Evolutionary conservation across 1,284 basidiomycete genomes (phyloP).

Genomic region (Moniliella sp.): DNA sequence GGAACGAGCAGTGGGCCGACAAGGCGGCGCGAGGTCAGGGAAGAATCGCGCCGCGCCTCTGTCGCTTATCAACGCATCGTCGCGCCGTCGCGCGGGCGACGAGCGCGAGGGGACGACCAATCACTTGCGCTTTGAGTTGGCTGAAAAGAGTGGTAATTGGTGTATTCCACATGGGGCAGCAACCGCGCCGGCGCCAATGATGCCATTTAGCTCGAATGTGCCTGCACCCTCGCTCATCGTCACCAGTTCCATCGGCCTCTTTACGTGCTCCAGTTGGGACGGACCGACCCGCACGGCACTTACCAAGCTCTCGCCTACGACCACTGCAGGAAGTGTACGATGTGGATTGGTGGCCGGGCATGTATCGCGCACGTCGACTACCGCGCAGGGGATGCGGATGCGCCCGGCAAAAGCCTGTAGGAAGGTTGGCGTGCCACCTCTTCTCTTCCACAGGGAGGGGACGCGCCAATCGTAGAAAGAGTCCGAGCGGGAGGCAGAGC

Average conservation of each 20-base stretch:
- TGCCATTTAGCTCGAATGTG: conserved; percentile 31
- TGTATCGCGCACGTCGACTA: no score
- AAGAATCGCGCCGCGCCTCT: not conserved
- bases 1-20: not conserved
- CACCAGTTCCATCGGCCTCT: conserved; percentile 43
- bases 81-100: no score
- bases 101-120: no score
- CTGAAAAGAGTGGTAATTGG: not conserved
- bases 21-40: not conserved
- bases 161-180: conserved; percentile 20
- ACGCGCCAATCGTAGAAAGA: no score
- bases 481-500: no score
- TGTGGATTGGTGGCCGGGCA: conserved; percentile 91
- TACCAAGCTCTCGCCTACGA: conserved; percentile 79
- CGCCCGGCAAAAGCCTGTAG: no score
- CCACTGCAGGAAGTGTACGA: conserved; percentile 89
- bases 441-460: no score
- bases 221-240: conserved; percentile 32
- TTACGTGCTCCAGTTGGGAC: conserved; percentile 50
- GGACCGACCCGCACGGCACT: conserved; percentile 83
- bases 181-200: conserved; percentile 28
- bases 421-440: no score
- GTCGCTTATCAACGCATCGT: no score
- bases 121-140: not conserved
- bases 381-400: no score